A percentile compares a stretch with the other conserved stretches of the same genome.
Conservation (phyloP, 2,329 filamentous ascomycete species). For the Aspergillus spinulosporus region DNA sequence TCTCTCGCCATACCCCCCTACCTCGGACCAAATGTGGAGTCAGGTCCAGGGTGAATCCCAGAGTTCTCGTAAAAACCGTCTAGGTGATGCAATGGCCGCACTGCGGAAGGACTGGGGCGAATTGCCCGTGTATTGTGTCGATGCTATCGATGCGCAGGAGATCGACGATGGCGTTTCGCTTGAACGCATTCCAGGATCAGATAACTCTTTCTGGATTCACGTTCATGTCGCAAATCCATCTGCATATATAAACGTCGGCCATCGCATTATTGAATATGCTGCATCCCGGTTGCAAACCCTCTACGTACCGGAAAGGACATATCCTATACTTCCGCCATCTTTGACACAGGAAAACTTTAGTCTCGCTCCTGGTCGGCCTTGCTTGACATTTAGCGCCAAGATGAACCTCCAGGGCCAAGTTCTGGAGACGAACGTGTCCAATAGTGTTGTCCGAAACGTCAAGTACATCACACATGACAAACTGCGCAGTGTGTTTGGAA, state of each 20-base stretch:
- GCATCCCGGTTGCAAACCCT: slow-evolving; percentile 55
- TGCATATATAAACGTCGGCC: slow-evolving; percentile 57
- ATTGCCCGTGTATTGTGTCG: slow-evolving; percentile 61
- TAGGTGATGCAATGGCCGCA: slow-evolving; percentile 57
- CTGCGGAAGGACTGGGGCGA: slow-evolving; percentile 59
- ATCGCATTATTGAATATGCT: slow-evolving; percentile 56
- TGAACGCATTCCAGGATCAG: slow-evolving; percentile 48
- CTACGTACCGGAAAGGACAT: slow-evolving; percentile 55
- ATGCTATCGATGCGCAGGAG: slow-evolving; percentile 55
- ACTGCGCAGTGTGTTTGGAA: slow-evolving; percentile 41
- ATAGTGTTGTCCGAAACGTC: slow-evolving; percentile 58
- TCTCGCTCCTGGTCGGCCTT: slow-evolving; percentile 54
- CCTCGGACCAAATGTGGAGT: slow-evolving; percentile 33
- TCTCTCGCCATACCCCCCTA: slow-evolving; percentile 48
- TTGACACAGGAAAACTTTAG: slow-evolving; percentile 55
- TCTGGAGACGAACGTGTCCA: slow-evolving; percentile 55
- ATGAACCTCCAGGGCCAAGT: slow-evolving; percentile 54
- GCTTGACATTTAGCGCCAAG: slow-evolving; percentile 61
- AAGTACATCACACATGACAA: slow-evolving; percentile 52
- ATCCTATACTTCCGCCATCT: slow-evolving; percentile 57
- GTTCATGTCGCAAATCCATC: slow-evolving; percentile 66
- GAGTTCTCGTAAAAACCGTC: slow-evolving; percentile 14
- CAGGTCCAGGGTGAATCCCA: slow-evolving; percentile 28
- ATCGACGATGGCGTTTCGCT: slow-evolving; percentile 66
- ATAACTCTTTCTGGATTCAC: slow-evolving; percentile 58